These are phyloP conservation scores for Didymella arachidicola DNA, from an alignment of 2,329 filamentous ascomycete genomes.

Conservation along the genomic window DNA sequence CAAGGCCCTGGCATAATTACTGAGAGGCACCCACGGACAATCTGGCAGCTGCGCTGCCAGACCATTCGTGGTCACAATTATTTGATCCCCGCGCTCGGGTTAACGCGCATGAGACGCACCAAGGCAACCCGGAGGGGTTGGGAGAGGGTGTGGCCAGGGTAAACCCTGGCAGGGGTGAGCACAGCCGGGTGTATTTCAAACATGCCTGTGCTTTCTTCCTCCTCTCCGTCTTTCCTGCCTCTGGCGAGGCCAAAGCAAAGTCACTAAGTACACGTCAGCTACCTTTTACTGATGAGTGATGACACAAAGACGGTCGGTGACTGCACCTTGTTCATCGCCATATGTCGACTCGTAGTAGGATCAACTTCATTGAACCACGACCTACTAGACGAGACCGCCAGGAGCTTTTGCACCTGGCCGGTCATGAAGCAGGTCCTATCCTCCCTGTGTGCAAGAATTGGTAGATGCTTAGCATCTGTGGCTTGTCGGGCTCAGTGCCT, in stretches of 20 bases:
- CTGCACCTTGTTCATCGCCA: conserved; percentile 16
- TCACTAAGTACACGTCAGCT: background rate
- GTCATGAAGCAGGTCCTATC: conserved; percentile 26
- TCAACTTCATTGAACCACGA: background rate
- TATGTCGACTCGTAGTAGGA: background rate
- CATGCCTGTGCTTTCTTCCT: background rate
- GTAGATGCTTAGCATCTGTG: conserved; percentile 14
- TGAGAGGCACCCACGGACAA: conserved; percentile 34
- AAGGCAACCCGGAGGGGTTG: background rate
- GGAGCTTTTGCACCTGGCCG: background rate
- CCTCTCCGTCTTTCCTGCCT: conserved; percentile 10
- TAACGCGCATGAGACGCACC: conserved; percentile 8
- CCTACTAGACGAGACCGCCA: conserved; percentile 2
- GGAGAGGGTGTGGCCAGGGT: conserved; percentile 5
- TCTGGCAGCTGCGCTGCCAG: background rate
- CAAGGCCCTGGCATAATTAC: conserved; percentile 43
- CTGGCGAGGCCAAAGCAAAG: background rate
- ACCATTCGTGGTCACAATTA: conserved; percentile 3
- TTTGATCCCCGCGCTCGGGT: conserved; percentile 8
- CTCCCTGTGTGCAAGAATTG: conserved; percentile 26
- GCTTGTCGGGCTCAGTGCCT: conserved; percentile 15
- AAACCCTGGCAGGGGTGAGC: conserved; percentile 3
- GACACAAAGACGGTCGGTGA: conserved; percentile 10
- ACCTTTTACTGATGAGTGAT: background rate
- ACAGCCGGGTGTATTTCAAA: background rate